Evolutionary conservation across 2,329 filamentous ascomycete genomes (phyloP), one percentile per base, ranked within the genome.

Genomic region (Trichoderma koningiopsis): DNA sequence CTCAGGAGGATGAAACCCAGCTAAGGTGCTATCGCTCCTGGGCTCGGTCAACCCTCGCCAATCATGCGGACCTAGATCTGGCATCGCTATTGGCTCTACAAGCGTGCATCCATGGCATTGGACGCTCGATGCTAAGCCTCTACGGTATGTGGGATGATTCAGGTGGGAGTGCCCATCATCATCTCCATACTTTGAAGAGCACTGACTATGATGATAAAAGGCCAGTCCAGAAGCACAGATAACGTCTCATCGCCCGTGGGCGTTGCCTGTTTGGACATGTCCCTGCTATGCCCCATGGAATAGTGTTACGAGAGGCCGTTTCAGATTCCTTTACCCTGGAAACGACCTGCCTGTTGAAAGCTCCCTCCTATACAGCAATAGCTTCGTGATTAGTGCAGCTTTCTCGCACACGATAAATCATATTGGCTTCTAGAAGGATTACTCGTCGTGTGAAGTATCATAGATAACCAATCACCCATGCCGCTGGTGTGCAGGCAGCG

Each of bases 1-100:
- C 37, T 33, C 55, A 37, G 64, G 49, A 47, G 62, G 55, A 67
- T 67, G 64, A 67, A 67, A 67, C 64, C 29, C 64, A 29, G 55
- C 64, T 67, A 67, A 22, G n/a, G 37, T 58, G 55, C 22, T 59
- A 37, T 27, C 29, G 35, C 64, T 67, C 63, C 63, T 66, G 63
- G 24, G 55, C 53, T 13, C 53, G 53, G 24, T 33, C n/a, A 29
- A 24, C 63, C 40, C 40, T 66, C 55, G 27, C 64, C 64, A 67
- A 59, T 67, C 55, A 52, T 52, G 55, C 40, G 11, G 22, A 29
- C 22, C 37, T 55, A 56, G 61, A 56, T 56, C 49, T 31, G 19
- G n/a, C 49, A 56, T 19, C 33, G 13, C 43, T 33, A 24, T 19
- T 13, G 29, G 24, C 60, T 19, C 22, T 4, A 4, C 22, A n/a